phyloP scores from a whole-genome alignment of 371 early-diverging fungal species.

The Mycotypha africana region DNA sequence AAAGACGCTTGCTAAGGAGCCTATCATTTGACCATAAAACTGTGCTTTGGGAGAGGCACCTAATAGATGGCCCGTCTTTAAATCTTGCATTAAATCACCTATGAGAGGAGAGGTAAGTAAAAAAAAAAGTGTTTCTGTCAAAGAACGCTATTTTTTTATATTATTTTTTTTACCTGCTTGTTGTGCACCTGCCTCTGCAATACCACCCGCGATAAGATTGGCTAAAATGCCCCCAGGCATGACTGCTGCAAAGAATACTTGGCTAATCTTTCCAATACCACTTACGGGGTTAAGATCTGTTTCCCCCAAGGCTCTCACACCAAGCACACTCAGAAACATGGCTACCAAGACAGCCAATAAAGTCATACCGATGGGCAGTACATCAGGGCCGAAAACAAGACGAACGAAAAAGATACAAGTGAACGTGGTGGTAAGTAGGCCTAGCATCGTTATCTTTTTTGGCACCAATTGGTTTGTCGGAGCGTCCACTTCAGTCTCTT shows the following conservation, averaged over 20 bases:
- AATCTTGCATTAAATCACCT: constrained; percentile 84
- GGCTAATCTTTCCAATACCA: constrained; percentile 82
- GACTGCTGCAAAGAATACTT: constrained; percentile 73
- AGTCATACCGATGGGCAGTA: constrained; percentile 48
- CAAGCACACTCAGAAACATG: constrained; percentile 59
- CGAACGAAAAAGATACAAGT: constrained; percentile 57
- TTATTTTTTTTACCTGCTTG: constrained; percentile 40
- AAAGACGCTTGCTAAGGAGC: constrained; percentile 61
- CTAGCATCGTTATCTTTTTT: constrained; percentile 49
- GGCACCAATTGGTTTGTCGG: constrained; percentile 51
- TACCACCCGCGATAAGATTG: constrained; percentile 81
- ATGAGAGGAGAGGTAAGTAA: too few species aligned
- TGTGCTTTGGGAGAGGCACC: constrained; percentile 81
- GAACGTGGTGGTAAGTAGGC: constrained; percentile 51
- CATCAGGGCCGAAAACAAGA: constrained; percentile 49
- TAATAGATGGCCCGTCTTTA: constrained; percentile 82
- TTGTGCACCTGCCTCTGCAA: constrained; percentile 76
- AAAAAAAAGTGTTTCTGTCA: neutral
- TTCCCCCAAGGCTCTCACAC: constrained; percentile 72
- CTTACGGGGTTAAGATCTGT: constrained; percentile 81
- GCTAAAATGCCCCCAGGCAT: constrained; percentile 70
- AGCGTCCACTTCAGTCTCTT: constrained; percentile 30
- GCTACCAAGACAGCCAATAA: constrained; percentile 53
- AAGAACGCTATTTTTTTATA: constrained; percentile 16
- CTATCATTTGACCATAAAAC: constrained; percentile 81